A percentile compares a stretch with the other conserved stretches of the same genome.
Conservation (phyloP, 257 asterid species). For the Capsicum pubescens region DNA sequence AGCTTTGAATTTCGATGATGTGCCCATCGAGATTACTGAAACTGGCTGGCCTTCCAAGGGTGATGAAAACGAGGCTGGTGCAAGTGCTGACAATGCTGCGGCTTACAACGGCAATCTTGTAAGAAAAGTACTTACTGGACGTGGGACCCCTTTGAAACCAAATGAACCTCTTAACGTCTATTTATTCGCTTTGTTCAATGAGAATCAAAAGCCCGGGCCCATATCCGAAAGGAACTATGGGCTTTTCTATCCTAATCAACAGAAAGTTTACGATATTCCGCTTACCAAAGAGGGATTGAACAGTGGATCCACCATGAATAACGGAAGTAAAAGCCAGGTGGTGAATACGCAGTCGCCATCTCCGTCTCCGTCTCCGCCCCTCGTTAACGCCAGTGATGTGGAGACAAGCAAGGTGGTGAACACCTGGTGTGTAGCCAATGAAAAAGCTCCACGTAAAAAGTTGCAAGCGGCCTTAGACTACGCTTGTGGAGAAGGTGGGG, state of each 20-base stretch:
- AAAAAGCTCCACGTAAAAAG: conserved; percentile 44
- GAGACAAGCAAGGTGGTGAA: conserved; percentile 40
- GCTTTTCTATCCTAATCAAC: conserved; percentile 64
- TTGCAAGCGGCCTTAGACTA: conserved; percentile 64
- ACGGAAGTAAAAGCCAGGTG: conserved; percentile 46
- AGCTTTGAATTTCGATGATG: conserved; percentile 50
- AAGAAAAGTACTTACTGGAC: conserved; percentile 60
- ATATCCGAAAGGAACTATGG: conserved; percentile 78
- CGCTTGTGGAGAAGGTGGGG: conserved; percentile 86
- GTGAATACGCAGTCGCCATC: conserved; percentile 22
- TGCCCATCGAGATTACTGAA: conserved; percentile 63
- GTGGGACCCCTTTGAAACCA: conserved; percentile 82
- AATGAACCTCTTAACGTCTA: conserved; percentile 63
- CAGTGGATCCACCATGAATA: conserved; percentile 26
- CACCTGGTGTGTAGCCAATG: conserved; percentile 93
- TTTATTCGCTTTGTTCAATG: conserved; percentile 86
- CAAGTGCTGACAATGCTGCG: conserved; percentile 58
- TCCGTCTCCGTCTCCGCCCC: not conserved
- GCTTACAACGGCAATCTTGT: conserved; percentile 84
- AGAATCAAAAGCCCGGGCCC: conserved; percentile 74
- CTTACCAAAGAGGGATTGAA: conserved; percentile 44
- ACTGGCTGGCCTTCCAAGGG: conserved; percentile 99
- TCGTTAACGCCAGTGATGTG: conserved; percentile 34
- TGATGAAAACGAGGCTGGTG: conserved; percentile 69
- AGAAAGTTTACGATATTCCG: conserved; percentile 62